Percentiles rank a stretch among this genome's conserved stretches.
Evolutionary conservation across 2,329 filamentous ascomycete genomes (phyloP).

Genomic region (Chaetomium globosum): DNA sequence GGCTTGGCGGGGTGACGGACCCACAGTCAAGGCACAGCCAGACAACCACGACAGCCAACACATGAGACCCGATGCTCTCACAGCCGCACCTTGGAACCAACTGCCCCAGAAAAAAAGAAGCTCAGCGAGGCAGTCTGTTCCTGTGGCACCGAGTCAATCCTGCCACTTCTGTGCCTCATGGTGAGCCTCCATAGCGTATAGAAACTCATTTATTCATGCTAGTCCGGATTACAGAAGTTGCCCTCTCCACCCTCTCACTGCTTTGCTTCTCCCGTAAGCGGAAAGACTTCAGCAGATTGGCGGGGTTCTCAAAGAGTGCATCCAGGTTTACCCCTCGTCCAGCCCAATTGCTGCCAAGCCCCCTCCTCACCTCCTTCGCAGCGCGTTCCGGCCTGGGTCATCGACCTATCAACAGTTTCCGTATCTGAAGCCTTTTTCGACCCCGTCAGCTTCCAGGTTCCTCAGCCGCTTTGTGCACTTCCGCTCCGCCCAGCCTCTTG

Average conservation of each 20-base stretch:
- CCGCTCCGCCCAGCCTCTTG: constrained; percentile 28
- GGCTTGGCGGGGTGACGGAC: not conserved
- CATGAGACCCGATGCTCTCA: constrained; percentile 10
- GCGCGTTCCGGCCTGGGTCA: constrained; percentile 29
- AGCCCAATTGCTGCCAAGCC: constrained; percentile 35
- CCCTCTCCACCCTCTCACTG: constrained; percentile 4
- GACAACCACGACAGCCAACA: constrained; percentile 5
- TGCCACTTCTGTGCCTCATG: not conserved
- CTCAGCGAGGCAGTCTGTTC: not conserved
- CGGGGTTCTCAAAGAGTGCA: constrained; percentile 20
- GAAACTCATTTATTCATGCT: not conserved
- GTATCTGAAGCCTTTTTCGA: constrained; percentile 4
- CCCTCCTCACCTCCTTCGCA: constrained; percentile 27
- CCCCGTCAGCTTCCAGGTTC: constrained; percentile 8
- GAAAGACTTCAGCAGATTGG: constrained; percentile 15
- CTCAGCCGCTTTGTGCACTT: constrained; percentile 27
- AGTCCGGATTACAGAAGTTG: not conserved
- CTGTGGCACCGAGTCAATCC: not conserved
- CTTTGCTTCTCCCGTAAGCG: not conserved
- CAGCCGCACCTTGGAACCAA: constrained; percentile 13
- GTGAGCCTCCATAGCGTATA: not conserved
- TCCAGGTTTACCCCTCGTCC: constrained; percentile 27
- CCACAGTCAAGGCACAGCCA: constrained; percentile 1
- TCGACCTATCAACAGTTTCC: constrained; percentile 11
- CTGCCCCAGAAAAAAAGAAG: not conserved